Percentiles rank a stretch among this genome's conserved stretches.
Conservation (phyloP, 331 rosid species). For the Saraca asoca region DNA sequence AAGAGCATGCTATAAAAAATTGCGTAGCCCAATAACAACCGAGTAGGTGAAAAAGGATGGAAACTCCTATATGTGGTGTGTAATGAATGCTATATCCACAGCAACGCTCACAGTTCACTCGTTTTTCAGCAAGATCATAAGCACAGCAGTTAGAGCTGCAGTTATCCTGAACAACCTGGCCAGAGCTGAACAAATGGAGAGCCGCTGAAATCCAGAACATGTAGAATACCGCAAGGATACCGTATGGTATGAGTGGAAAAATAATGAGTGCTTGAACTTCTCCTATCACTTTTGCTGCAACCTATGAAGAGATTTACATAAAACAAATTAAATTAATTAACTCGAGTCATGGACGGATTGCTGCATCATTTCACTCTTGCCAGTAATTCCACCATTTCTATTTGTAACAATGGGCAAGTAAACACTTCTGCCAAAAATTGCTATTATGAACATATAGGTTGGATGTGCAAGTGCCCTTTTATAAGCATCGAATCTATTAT, state of each 20-base stretch:
- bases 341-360: conserved; percentile 7
- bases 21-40: conserved; percentile 97
- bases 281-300: conserved; percentile 97
- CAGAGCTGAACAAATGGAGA: conserved; percentile 92
- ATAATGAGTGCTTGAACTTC: conserved; percentile 93
- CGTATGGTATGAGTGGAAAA: conserved; percentile 79
- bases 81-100: conserved; percentile 90
- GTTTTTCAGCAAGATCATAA: conserved; percentile 73
- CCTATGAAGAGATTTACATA: conserved; percentile 55
- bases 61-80: conserved; percentile 88
- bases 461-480: no score
- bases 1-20: conserved; percentile 81
- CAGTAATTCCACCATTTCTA: no score
- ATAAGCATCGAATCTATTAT: no score
- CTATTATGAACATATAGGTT: no score
- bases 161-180: conserved; percentile 77
- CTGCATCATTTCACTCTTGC: conserved; percentile 2
- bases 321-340: conserved; percentile 27
- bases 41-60: conserved; percentile 89
- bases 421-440: neutral
- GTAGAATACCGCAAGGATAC: conserved; percentile 82
- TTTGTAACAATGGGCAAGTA: no score
- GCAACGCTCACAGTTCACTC: conserved; percentile 83
- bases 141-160: conserved; percentile 91
- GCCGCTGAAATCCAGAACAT: conserved; percentile 98